Evolutionary conservation across 768 basidiomycete genomes (phyloP), one percentile per base, ranked within the genome.

Genomic region (Rhizopogon sp.): DNA sequence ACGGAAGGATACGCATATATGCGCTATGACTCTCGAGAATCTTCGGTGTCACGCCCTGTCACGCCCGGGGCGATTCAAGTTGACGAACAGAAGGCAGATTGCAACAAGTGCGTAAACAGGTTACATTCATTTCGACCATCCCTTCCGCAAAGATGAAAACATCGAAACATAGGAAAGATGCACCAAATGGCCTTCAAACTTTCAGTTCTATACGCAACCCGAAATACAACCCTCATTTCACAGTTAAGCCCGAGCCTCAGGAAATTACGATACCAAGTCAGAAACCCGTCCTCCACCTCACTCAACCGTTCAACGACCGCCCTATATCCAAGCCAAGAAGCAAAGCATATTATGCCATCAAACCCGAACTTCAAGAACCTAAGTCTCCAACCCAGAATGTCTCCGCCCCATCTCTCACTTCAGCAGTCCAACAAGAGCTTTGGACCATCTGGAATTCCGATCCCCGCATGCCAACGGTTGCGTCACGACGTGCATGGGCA

Each of bases 401-500:
- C 40, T 5, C 16, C 13, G 5, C 14, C 9, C 43, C 51, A 17
- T 14, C 1, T 17, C 35, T 57, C 13, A 2, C 37, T 42, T 14
- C 1, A 17, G 53, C 54, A 1, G 43, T 58, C 40, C 55, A 67
- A 17, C 31, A 53, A 41, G 67, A 69, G 16, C 70, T 69, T 22
- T 67, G 65, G 66, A 60, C 52, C 4, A 69, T 69, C 40, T 69
- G 70, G 67, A 60, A 35, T 40, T 47, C 56, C 7, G 47, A 71
- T 50, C 66, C 60, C 8, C 68, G 70, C 40, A 58, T 69, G 3
- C 68, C 67, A 31, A 62, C 70, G 2, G 8, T 68, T 35, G 54
- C 50, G 28, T 69, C 70, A n/a, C 54, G 67, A 43, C 62, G 55
- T 37, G 56, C 54, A 25, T 69, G 67, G 67, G 67, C 67, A 0